Conservation (phyloP, 164 flowering plant genomes). For the Tinospora cordifolia region DNA sequence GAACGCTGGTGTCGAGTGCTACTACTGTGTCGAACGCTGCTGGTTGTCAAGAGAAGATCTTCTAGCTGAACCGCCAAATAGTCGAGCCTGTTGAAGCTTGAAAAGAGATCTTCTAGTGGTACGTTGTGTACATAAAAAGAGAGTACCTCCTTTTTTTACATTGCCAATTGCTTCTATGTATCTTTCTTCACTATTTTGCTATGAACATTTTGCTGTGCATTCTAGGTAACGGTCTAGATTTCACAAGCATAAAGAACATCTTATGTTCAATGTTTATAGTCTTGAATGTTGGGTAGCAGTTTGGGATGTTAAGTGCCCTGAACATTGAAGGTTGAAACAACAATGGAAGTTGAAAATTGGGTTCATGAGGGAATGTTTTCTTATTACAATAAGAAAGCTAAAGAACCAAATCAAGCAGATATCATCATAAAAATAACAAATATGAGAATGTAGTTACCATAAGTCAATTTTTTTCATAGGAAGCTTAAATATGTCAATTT, state of each 20-base stretch:
- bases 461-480: no score
- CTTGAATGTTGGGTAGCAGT: background rate
- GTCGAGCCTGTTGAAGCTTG: slow-evolving; percentile 92
- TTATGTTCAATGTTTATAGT: background rate
- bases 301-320: background rate
- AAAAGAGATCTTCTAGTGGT: slow-evolving; percentile 84
- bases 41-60: no score
- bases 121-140: slow-evolving; percentile 2
- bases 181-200: background rate
- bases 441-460: no score
- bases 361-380: no score
- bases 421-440: no score
- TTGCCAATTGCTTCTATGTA: background rate
- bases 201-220: background rate
- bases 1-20: no score
- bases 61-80: no score
- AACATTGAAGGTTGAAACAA: background rate
- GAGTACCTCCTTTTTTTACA: background rate
- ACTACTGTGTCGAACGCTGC: no score
- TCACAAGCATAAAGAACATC: no score
- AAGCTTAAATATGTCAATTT: no score
- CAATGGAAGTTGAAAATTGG: background rate
- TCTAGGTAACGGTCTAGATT: background rate
- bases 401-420: no score
- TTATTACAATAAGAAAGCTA: no score